Evolutionary conservation across 805 yeast species (phyloP), one percentile per base, ranked within the genome.

Genomic region (Saccharomycopsis sp.): DNA sequence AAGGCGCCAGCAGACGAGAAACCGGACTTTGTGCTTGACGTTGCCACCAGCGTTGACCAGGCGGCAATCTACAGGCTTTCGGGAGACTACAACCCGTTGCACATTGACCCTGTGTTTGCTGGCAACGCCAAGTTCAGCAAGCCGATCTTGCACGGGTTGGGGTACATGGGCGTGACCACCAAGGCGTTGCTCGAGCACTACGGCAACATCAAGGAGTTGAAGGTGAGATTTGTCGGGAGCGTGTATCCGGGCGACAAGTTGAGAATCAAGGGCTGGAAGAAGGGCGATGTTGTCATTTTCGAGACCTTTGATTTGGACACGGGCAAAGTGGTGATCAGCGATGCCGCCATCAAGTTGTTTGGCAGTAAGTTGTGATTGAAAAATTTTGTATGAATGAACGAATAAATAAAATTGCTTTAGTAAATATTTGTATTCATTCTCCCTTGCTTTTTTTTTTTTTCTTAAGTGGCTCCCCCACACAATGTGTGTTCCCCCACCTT

Each of bases 161-260:
- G 94, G 55, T 72, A 84, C 15, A 75, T 84, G 58, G 98, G 98
- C 47, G 73, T 88, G 45, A 65, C 83, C 31, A 80, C 80, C 22
- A 85, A 88, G 59, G 71, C 75, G 13, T 67, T 89, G 50, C 68
- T 71, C 53, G 95, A 87, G 53, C 70, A 82, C 54, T 89, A 64
- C 61, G 97, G 98, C 35, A 67, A 71, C 29, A 83, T 80, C 61
- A 72, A 72, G 55, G 95, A 87, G 66, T 71, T 86, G 59, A 89
- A 89, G 68, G 92, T 75, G 12, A 77, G 97, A 58, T 89, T 89
- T 62, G 73, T 94, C 16, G 87, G 87, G 54, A 79, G 83, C 53
- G 96, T 89, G 18, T 88, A 75, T 73, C 96, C 96, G 6, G 98
- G 97, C 50, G 96, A 89, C 62, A 78, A 83, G 12, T 69, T 89